phyloP scores from a whole-genome alignment of 164 flowering plant species.

The Euptelea pleiosperma region DNA sequence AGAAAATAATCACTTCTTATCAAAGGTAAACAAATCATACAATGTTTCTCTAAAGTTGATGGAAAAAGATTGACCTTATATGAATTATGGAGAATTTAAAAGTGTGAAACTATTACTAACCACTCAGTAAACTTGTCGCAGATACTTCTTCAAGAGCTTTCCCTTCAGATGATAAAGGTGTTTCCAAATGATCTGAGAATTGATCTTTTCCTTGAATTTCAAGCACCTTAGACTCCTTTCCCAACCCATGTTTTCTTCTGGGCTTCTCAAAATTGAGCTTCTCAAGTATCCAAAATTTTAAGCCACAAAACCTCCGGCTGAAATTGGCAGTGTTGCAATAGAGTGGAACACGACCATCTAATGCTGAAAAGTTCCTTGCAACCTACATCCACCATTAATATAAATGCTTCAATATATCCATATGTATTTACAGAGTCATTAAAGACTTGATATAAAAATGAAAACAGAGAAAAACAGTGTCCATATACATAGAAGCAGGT shows the following conservation, averaged over 20 bases:
- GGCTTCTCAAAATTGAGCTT: conserved; percentile 22
- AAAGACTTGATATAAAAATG: not conserved
- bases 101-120: conserved; percentile 16
- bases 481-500: too few relatives aligned
- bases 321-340: conserved; percentile 24
- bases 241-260: conserved; percentile 15
- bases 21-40: not conserved
- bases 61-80: not conserved
- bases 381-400: conserved; percentile 13
- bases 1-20: not conserved
- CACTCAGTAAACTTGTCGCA: conserved; percentile 1
- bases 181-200: conserved; percentile 11
- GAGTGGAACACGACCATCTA: conserved; percentile 16
- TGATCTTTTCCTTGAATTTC: conserved; percentile 30
- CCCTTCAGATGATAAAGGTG: conserved; percentile 14
- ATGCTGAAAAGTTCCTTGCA: conserved; percentile 12
- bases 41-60: not conserved
- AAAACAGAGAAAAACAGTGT: not conserved
- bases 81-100: not conserved
- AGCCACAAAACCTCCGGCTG: conserved; percentile 34
- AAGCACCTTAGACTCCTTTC: conserved; percentile 20
- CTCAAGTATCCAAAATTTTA: conserved; percentile 34
- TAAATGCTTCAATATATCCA: not conserved
- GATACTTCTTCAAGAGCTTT: conserved; percentile 14
- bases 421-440: not conserved